Evolutionary conservation across 345 rosid genomes (phyloP).

Genomic region (Leavenworthia alabamica): DNA sequence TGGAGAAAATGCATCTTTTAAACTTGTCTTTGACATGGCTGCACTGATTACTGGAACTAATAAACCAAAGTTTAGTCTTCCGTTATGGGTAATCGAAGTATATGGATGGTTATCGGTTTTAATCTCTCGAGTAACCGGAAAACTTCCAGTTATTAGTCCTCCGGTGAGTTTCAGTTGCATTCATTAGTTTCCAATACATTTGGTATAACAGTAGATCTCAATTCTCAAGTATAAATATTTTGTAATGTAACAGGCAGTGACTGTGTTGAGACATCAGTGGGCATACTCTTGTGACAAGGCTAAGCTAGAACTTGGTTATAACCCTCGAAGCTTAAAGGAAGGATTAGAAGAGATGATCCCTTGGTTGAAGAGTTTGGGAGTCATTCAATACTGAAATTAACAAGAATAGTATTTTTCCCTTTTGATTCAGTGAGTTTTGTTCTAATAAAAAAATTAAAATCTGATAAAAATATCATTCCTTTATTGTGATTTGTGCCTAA

Average conservation of each 20-base stretch:
- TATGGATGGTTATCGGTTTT: constrained; percentile 72
- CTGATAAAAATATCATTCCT: no score
- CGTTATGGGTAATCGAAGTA: constrained; percentile 49
- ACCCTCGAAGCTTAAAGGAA: constrained; percentile 70
- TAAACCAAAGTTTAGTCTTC: constrained; percentile 58
- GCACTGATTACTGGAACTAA: constrained; percentile 59
- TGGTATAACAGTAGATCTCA: no score
- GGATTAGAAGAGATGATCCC: no score
- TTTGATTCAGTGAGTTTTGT: background rate
- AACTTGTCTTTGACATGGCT: constrained; percentile 62
- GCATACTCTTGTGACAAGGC: constrained; percentile 87
- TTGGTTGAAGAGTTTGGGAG: no score
- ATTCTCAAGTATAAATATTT: background rate
- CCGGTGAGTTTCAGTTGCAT: constrained; percentile 49
- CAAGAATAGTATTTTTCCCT: background rate
- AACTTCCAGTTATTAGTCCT: constrained; percentile 79
- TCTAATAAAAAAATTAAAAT: no score
- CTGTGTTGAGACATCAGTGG: constrained; percentile 78
- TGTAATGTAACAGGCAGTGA: constrained; percentile 52
- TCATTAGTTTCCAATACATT: background rate
- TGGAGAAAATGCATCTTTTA: constrained; percentile 80
- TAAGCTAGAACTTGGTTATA: constrained; percentile 62
- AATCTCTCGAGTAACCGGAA: constrained; percentile 60
- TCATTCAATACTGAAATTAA: constrained; percentile 46
- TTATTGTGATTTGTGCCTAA: no score